Base-by-base conservation (phyloP, 257 asterid species). In the Capsicum rhomboideum region DNA sequence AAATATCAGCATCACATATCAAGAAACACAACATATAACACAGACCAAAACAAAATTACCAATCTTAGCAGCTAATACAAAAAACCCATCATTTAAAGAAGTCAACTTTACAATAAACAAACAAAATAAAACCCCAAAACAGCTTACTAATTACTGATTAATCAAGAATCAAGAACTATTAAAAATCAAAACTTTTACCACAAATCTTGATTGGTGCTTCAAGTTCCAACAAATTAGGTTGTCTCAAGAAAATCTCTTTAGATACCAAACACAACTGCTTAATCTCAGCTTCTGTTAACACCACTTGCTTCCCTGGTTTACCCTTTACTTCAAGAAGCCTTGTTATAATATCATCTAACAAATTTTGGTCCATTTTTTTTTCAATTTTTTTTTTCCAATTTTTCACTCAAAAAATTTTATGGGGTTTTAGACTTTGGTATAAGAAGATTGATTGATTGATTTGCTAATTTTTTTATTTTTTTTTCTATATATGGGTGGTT, bases 121-220 rank as follows among this genome's bases (percentile, higher is more conserved):
- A 34, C 40, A 34, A 34, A 34, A 34, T 34, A 34, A n/a, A n/a
- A n/a, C n/a, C n/a, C n/a, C n/a, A n/a, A n/a, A n/a, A n/a, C n/a
- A n/a, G n/a, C n/a, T n/a, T n/a, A 42, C 61, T 40, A 75, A n/a
- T 0, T 7, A 77, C 6, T 2, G 14, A 50, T 16, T 20, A 54
- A n/a, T 78, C 80, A 21, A 59, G 40, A 42, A 59, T 49, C 23
- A 49, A 34, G 40, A 34, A 29, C 23, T 7, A 26, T 2, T 6
- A 80, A 54, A 85, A 37, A 85, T 34, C 21, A 79, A 52, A 28
- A 34, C 4, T 10, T 63, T 71, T 82, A 88, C 91, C 91, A 75
- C 91, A 86, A 80, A 88, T 88, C 88, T 88, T 88, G 85, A 88
- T 84, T n/a, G 91, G 91, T 13, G 91, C 91, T 82, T 88, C 91